Evolutionary conservation across 2,329 filamentous ascomycete species (phyloP), one percentile per base, ranked within the genome.

Genomic region (Sporothrix pseudoabietina): DNA sequence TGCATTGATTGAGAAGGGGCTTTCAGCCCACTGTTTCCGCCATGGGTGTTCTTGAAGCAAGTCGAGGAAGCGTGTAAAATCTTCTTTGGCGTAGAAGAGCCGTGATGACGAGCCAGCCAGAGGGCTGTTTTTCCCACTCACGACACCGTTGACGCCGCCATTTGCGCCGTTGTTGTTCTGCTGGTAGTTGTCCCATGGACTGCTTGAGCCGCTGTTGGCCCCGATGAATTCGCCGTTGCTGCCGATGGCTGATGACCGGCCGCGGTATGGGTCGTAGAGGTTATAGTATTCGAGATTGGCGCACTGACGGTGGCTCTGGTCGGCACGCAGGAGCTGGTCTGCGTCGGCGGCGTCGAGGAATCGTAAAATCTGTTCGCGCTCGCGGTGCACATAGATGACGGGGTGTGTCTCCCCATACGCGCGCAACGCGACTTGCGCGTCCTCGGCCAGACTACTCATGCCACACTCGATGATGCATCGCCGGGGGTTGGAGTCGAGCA

Each of bases 281-380:
- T 92, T 93, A 82, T 88, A 92, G 78, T 91, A 93, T 78, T 93
- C 91, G 71, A 91, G 84, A 75, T 92, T 93, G 12, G 90, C 89
- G 79, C 89, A 91, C 6, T 84, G 82, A 71, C 90, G 85, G 76
- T 91, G 87, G 47, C 87, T 85, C 44, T 84, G 82, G 70, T 87
- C 86, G 32, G 84, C 86, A 41, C 83, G 82, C 3, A 92, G 82
- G 54, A 91, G 84, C 71, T 87, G 86, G 72, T 86, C 83, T 12
- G 90, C 85, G 57, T 87, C 85, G 7, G 85, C 82, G 1, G 83
- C 81, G 65, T 85, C 84, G 30, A 92, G 82, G 70, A 91, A 86
- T 1, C 84, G 83, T 75, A 88, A 85, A 41, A 93, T 86, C 73
- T 89, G 88, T 74, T 87, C 83, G 71, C 87, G 85, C 77, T 92